Conservation (phyloP, 2,329 filamentous ascomycete genomes). For the Thermochaetoides dissita region DNA sequence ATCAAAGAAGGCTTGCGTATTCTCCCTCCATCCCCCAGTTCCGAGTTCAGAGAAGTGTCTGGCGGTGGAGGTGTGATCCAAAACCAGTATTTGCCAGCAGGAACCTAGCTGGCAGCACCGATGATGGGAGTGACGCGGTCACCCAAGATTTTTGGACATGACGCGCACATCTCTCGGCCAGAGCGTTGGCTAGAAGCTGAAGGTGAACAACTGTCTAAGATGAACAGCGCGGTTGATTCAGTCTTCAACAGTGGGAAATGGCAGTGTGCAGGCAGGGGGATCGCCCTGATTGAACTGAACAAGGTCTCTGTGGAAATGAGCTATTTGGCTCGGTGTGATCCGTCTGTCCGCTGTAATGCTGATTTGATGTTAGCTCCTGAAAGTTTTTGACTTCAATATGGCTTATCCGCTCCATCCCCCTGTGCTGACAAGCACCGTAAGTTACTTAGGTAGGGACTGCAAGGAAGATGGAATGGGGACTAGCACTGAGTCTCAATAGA, state of each 20-base stretch:
- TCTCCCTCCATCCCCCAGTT: slow-evolving; percentile 18
- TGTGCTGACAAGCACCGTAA: too few relatives aligned
- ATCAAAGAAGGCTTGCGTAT: slow-evolving; percentile 27
- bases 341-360: not conserved
- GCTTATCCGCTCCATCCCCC: too few relatives aligned
- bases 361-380: too few relatives aligned
- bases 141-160: slow-evolving; percentile 21
- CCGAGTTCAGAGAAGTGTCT: slow-evolving; percentile 17
- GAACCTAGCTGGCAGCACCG: slow-evolving; percentile 24
- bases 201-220: slow-evolving; percentile 17
- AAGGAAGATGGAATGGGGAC: too few relatives aligned
- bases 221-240: slow-evolving; percentile 23
- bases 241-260: slow-evolving; percentile 25
- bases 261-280: slow-evolving; percentile 26
- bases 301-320: slow-evolving; percentile 28
- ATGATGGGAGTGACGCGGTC: slow-evolving; percentile 20
- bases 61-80: slow-evolving; percentile 18
- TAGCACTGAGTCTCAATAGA: too few relatives aligned
- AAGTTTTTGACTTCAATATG: too few relatives aligned
- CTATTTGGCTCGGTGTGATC: too few relatives aligned
- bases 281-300: slow-evolving; percentile 28
- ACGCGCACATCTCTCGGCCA: slow-evolving; percentile 27
- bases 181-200: slow-evolving; percentile 29
- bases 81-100: slow-evolving; percentile 23
- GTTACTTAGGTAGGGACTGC: too few relatives aligned